A percentile compares a stretch with the other conserved stretches of the same genome.
phyloP scores from a whole-genome alignment of 768 basidiomycete species.

The Cyclocybe cylindracea region DNA sequence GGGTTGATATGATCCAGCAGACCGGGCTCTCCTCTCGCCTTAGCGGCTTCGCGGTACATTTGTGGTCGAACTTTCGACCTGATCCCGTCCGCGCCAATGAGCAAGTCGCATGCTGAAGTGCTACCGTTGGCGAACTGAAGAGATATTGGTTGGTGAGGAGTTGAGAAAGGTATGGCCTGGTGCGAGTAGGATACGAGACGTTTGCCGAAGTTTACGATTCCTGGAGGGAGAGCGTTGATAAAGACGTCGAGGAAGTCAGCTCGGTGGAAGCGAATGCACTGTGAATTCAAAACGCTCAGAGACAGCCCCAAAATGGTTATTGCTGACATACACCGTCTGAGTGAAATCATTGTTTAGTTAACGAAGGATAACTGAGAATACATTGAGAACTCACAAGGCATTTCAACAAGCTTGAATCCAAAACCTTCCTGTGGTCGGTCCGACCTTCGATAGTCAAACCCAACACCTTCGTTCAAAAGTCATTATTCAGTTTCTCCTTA shows the following conservation, averaged over 20 bases:
- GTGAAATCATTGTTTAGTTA: background rate
- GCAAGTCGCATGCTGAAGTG: constrained; percentile 37
- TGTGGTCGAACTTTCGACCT: constrained; percentile 34
- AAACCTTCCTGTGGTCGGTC: constrained; percentile 39
- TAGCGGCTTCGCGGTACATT: constrained; percentile 26
- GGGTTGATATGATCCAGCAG: constrained; percentile 39
- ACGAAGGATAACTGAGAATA: background rate
- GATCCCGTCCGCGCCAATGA: constrained; percentile 50
- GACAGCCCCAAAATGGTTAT: background rate
- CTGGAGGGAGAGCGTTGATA: constrained; percentile 31
- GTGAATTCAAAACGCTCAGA: background rate
- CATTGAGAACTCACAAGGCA: constrained; percentile 35
- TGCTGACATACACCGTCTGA: constrained; percentile 27
- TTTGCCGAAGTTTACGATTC: constrained; percentile 39
- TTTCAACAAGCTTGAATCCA: constrained; percentile 37
- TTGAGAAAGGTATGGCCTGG: background rate
- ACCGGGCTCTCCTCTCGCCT: constrained; percentile 19
- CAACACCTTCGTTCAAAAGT: constrained; percentile 30
- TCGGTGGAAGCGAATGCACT: constrained; percentile 48
- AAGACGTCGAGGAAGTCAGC: constrained; percentile 48
- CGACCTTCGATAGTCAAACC: constrained; percentile 47
- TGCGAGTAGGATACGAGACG: constrained; percentile 29
- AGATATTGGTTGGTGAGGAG: constrained; percentile 13
- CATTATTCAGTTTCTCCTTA: background rate
- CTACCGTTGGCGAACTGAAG: constrained; percentile 34